Base-by-base conservation (phyloP, 2,329 filamentous ascomycete species). In the Apiospora sp. region DNA sequence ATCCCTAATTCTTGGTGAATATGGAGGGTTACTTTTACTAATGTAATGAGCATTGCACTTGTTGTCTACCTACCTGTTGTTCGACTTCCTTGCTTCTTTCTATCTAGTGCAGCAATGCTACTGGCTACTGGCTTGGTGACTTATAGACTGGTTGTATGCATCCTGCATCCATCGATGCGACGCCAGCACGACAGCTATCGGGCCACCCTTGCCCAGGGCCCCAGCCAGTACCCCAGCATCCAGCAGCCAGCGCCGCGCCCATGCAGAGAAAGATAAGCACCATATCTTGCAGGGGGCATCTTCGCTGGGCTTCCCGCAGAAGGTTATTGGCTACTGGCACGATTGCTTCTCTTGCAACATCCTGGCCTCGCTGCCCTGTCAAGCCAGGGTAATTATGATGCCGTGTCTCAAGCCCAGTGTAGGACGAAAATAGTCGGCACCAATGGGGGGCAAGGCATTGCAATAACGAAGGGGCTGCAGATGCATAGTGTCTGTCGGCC, bases 231-330 rank as follows among this genome's bases (percentile, higher is more conserved):
- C 30, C 24, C 24, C 54, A 58, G 27, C 14, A 58, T 37, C 54
- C 54, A 61, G 19, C 30, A 34, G 22, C 14, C 37, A 41, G 37
- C 37, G 37, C 37, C 37, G 7, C 10, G 37, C 37, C 37, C 54
- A 61, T 49, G 46, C 46, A 49, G 46, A 44, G 51, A 30, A 30
- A 61, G 54, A 61, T 61, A 61, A 61, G 54, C 54, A 61, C 54
- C 27, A 4, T 37, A 61, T 61, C 30, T 34, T 34, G 54, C 30
- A 61, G 16, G 54, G 54, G 27, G 30, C 7, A 19, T 37, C 7
- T n/a, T 19, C 16, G 8, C 19, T 37, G 30, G 19, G 54, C 27
- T 30, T 30, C 22, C 16, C 16, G 51, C 27, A 58, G 27, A 34
- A 19, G 27, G 24, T 27, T 16, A 34, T 58, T 58, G 51, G 27